Base-by-base conservation (phyloP, 352 stramenopile genomes). In the Pythium apleroticum region DNA sequence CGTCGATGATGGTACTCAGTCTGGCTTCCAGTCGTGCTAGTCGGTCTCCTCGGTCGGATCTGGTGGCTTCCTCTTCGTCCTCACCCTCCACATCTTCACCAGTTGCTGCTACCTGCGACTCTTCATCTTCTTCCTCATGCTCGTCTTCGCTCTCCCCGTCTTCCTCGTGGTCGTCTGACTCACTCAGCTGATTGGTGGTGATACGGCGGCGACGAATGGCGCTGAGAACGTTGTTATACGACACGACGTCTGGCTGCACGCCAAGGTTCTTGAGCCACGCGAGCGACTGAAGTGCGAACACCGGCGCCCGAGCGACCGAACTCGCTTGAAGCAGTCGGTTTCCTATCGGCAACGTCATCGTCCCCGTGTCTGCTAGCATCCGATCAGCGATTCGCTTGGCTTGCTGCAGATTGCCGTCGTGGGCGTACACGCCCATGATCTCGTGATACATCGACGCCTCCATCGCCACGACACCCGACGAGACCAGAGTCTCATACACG, bases 241-340 rank as follows among this genome's bases (percentile, higher is more conserved):
- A 84, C 60, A 77, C 60, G 0, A 76, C n/a, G 50, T 89, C 71
- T 6, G 72, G 76, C 19, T 46, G 25, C 20, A 82, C 31, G 9
- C 63, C 65, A 24, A 77, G 63, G 12, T 64, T 24, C 9, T 69
- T 52, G 39, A 90, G 81, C 52, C 80, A 71, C 15, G 53, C 27
- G 19, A 90, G 39, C 3, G 87, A 56, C 30, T 83, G 65, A 12
- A 91, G 39, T 2, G 80, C 82, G 30, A 60, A 68, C 27, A 73
- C 55, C 35, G 77, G 72, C 9, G 68, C 60, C n/a, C 54, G 72
- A 30, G 72, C 69, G 15, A 81, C 71, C 0, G 73, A 75, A 50
- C 84, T 90, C 14, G 84, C 82, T 39, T 87, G 63, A 17, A 91
- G 55, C 28, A 90, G 68, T 5, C 76, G 74, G 27, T 90, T 89